Conservation (phyloP, 2,329 filamentous ascomycete species). For the Colletotrichum sansevieriae region DNA sequence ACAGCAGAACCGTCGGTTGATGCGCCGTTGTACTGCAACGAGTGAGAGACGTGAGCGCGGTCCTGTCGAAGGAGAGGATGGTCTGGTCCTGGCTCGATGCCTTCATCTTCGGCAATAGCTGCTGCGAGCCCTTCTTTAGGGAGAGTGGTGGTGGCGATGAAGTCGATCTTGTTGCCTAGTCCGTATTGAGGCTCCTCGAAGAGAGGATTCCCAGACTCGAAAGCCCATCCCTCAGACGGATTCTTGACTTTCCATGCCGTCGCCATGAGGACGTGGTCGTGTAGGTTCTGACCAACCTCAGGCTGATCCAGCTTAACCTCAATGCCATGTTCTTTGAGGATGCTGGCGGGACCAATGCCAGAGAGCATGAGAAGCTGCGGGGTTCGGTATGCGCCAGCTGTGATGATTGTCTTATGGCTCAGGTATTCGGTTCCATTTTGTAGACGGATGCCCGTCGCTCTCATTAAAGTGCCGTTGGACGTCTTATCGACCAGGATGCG, state of each 20-base stretch:
- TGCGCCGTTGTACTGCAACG: conserved; percentile 24
- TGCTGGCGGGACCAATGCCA: conserved; percentile 61
- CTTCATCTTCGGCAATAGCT: conserved; percentile 52
- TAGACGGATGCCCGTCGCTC: conserved; percentile 47
- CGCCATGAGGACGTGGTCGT: conserved; percentile 61
- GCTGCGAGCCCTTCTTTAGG: conserved; percentile 46
- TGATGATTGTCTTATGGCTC: conserved; percentile 55
- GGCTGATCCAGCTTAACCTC: conserved; percentile 56
- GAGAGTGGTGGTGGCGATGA: conserved; percentile 49
- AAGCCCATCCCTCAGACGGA: conserved; percentile 49
- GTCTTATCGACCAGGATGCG: conserved; percentile 37
- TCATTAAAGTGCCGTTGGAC: conserved; percentile 13
- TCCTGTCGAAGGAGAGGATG: conserved; percentile 50
- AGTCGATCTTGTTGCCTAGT: conserved; percentile 54
- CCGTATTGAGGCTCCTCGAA: conserved; percentile 53
- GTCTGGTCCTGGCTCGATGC: conserved; percentile 42
- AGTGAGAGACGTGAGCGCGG: conserved; percentile 23
- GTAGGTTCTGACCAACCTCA: conserved; percentile 64
- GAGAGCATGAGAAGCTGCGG: conserved; percentile 65
- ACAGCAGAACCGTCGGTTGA: conserved; percentile 34
- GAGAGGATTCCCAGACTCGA: conserved; percentile 49
- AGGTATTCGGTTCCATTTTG: conserved; percentile 45
- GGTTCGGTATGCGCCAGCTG: conserved; percentile 63
- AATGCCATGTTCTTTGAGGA: conserved; percentile 56
- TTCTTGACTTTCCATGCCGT: conserved; percentile 50